phyloP scores from a whole-genome alignment of 345 rosid species.

The Eucalyptus leucophloia region DNA sequence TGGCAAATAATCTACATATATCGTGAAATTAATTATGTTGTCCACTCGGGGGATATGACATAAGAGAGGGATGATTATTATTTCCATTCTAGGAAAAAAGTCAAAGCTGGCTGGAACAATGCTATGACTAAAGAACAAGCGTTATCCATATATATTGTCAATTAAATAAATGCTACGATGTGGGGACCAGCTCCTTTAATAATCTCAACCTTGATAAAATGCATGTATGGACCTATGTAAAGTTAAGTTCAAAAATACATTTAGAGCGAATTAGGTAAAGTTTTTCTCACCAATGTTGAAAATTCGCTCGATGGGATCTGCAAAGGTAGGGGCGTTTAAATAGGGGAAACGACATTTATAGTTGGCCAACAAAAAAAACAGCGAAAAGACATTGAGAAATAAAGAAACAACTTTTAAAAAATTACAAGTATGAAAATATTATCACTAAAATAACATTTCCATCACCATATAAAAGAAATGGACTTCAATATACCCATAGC shows the following conservation, averaged over 20 bases:
- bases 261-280: no score
- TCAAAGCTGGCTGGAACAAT: neutral
- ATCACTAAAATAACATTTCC: neutral
- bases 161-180: neutral
- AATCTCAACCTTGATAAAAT: neutral
- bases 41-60: neutral
- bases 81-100: neutral
- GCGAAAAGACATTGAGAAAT: neutral
- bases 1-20: neutral
- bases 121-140: neutral
- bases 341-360: no score
- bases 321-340: no score
- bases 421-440: no score
- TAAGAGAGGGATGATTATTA: neutral
- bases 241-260: neutral
- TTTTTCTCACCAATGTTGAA: no score
- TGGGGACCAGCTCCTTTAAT: neutral
- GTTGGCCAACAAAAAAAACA: neutral
- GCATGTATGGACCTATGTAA: neutral
- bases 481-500: no score
- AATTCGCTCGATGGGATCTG: no score
- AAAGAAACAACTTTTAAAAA: no score
- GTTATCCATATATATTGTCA: neutral
- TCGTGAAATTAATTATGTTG: neutral
- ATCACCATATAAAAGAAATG: neutral